Conservation (phyloP, 2,329 filamentous ascomycete genomes). For the Neonectria hederae region DNA sequence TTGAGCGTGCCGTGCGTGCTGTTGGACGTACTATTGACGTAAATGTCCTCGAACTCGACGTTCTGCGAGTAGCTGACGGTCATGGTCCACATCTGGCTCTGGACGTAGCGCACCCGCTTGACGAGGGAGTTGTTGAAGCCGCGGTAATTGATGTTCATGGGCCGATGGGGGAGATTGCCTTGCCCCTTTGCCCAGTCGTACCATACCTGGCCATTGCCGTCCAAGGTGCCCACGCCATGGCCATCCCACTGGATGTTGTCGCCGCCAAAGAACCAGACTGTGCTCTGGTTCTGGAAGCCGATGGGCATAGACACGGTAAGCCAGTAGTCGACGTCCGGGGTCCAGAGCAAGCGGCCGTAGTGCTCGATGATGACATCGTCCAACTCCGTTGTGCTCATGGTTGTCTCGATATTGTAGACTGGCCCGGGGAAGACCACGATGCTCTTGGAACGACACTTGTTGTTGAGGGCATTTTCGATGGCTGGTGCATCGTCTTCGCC, state of each 20-base stretch:
- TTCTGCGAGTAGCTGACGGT: constrained; percentile 59
- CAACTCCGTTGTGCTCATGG: constrained; percentile 1
- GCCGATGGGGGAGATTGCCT: constrained; percentile 59
- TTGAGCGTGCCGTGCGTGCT: constrained; percentile 48
- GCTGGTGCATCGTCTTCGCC: constrained; percentile 3
- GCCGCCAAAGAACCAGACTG: constrained; percentile 65
- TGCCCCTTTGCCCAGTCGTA: constrained; percentile 59
- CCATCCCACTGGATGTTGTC: constrained; percentile 60
- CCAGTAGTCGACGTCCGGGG: constrained; percentile 61
- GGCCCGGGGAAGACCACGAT: constrained; percentile 1
- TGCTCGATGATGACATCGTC: constrained; percentile 11
- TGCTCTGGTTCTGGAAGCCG: constrained; percentile 65
- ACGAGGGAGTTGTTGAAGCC: constrained; percentile 59
- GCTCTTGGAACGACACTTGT: constrained; percentile 1
- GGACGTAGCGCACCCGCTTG: constrained; percentile 59
- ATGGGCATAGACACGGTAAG: constrained; percentile 59
- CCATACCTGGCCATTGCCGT: constrained; percentile 70
- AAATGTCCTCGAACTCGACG: constrained; percentile 60
- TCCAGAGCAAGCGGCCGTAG: constrained; percentile 44
- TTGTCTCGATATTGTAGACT: constrained; percentile 10
- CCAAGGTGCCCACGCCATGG: constrained; percentile 60
- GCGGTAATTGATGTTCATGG: constrained; percentile 59
- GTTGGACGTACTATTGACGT: constrained; percentile 59
- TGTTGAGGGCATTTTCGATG: constrained; percentile 8
- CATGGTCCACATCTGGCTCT: constrained; percentile 70